A percentile compares a stretch with the other conserved stretches of the same genome.
Evolutionary conservation across 345 rosid genomes (phyloP).

Genomic region (Pelargonium nanum): DNA sequence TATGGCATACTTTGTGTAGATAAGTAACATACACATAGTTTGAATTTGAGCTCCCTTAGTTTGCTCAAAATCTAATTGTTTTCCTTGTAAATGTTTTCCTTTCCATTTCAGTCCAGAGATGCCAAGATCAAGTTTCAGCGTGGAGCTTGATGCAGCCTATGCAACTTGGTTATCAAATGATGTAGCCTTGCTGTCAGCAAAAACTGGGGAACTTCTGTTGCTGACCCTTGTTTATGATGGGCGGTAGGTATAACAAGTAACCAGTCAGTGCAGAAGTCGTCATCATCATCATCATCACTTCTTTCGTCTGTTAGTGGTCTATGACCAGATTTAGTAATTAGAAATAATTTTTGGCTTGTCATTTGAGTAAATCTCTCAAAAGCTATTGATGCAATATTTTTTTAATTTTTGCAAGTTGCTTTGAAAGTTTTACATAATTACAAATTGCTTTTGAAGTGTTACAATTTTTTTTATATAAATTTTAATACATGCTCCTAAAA

Average conservation of each 20-base stretch:
- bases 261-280: neutral
- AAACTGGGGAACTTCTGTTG: conserved; percentile 79
- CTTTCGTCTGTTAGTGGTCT: neutral
- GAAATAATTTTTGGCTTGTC: too few relatives aligned
- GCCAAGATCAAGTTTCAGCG: conserved; percentile 71
- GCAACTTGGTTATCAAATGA: conserved; percentile 75
- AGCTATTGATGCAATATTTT: too few relatives aligned
- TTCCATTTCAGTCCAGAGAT: conserved; percentile 68
- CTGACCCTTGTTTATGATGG: conserved; percentile 91
- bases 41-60: neutral
- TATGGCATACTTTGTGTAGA: neutral
- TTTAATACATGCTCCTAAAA: too few relatives aligned
- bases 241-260: conserved; percentile 33
- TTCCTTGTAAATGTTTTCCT: neutral
- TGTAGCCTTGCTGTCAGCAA: conserved; percentile 79
- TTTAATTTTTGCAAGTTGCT: too few relatives aligned
- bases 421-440: too few relatives aligned
- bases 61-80: neutral
- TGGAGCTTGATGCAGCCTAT: conserved; percentile 95
- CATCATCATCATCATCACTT: neutral
- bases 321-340: neutral
- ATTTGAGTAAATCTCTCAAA: neutral
- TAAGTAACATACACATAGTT: neutral
- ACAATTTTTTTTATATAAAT: too few relatives aligned
- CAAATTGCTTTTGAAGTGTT: too few relatives aligned